Evolutionary conservation across 148 eudicot genomes (phyloP), one percentile per base, ranked within the genome.

Genomic region (Rhododendron henanense): DNA sequence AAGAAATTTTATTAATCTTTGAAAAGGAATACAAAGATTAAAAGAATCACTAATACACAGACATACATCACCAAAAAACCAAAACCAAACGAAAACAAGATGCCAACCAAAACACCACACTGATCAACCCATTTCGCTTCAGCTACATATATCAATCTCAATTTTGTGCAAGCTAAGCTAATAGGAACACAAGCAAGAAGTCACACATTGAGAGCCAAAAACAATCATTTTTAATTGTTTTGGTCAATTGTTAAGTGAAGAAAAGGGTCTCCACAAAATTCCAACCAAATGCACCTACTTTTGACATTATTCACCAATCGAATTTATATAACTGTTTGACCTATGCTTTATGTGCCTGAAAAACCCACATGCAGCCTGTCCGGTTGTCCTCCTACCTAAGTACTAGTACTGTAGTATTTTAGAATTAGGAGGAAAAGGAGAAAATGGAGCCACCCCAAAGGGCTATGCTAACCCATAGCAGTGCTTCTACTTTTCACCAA

Each of bases 261-360:
- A 69, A 45, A 83, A 73, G 47, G 5, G 14, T 39, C 45, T 16
- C 47, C 79, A 50, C 63, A 21, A 59, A 19, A 47, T 84, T 48
- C 21, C 63, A 19, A 28, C 74, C 47, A 83, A 67, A 45, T 84
- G 67, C 86, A 84, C 31, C 81, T 74, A 84, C 86, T 75, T 84
- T 75, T 84, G 86, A 84, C 86, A 74, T 84, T 33, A 33, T 75
- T 74, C 81, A 75, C 50, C 50, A 28, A 53, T 84, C 81, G 44
- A 50, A 33, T 73, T 71, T 84, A 41, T 41, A 6, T 41, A 84
- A 84, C 51, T 73, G 39, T 50, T 51, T 45, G 61, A 50, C 61
- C 48, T 51, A 0, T 48, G 16, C 39, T 14, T 23, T 69, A 10
- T 45, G 41, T 19, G 55, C 45, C 85, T 69, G 51, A 48, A 83